Evolutionary conservation across 805 yeast species (phyloP).

Genomic region (Monosporozyma siamensis): DNA sequence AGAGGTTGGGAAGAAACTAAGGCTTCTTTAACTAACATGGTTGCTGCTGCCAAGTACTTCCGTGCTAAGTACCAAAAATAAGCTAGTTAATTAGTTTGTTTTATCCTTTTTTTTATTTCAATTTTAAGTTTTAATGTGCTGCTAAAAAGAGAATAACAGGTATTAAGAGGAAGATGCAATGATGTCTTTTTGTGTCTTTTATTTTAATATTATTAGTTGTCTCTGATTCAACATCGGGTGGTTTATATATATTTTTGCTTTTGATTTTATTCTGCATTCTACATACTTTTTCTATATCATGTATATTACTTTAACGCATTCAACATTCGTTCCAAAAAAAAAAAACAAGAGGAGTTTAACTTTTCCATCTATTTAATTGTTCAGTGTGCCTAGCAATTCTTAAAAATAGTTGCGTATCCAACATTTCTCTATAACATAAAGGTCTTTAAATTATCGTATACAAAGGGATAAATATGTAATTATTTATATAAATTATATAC

Average conservation of each 20-base stretch:
- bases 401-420: too few species aligned
- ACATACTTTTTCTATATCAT: slow-evolving; percentile 6
- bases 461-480: neutral
- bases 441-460: neutral
- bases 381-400: too few species aligned
- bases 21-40: slow-evolving; percentile 95
- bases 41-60: slow-evolving; percentile 96
- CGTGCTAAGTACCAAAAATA: slow-evolving; percentile 43
- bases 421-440: neutral
- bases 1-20: slow-evolving; percentile 99
- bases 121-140: slow-evolving; percentile 7
- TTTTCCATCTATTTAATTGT: too few species aligned
- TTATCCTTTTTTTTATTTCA: slow-evolving; percentile 1
- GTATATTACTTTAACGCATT: slow-evolving; percentile 26
- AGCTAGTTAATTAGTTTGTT: slow-evolving; percentile 5
- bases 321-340: slow-evolving; percentile 29
- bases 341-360: too few species aligned
- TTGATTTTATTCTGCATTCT: slow-evolving; percentile 10
- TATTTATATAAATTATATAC: slow-evolving; percentile 4
- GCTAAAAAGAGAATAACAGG: neutral
- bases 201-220: slow-evolving; percentile 7
- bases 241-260: slow-evolving; percentile 9
- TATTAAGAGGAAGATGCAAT: neutral
- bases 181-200: slow-evolving; percentile 9
- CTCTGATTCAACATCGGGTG: slow-evolving; percentile 28